These are phyloP conservation scores for Lathyrus oleraceus DNA, from an alignment of 306 rosid species.

Conservation along the genomic window DNA sequence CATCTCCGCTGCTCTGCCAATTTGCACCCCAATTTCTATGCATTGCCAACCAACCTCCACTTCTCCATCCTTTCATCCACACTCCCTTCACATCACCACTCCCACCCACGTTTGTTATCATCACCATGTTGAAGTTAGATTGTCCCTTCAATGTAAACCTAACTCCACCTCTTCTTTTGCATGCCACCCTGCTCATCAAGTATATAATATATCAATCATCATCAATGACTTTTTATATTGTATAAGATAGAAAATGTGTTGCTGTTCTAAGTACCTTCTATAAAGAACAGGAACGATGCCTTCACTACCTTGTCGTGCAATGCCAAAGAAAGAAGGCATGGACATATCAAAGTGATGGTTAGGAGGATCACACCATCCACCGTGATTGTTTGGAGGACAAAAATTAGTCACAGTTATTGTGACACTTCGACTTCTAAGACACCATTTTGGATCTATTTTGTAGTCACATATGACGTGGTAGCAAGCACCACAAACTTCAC, in stretches of 20 bases:
- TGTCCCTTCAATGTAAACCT: slow-evolving; percentile 79
- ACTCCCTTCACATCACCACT: slow-evolving; percentile 66
- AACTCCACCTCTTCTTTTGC: slow-evolving; percentile 82
- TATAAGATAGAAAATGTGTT: neutral
- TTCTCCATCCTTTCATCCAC: slow-evolving; percentile 61
- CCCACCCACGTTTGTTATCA: slow-evolving; percentile 81
- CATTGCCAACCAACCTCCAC: slow-evolving; percentile 61
- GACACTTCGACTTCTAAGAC: slow-evolving; percentile 50
- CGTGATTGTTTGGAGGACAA: slow-evolving; percentile 82
- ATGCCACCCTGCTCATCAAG: slow-evolving; percentile 48
- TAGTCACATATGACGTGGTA: slow-evolving; percentile 70
- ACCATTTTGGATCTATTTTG: slow-evolving; percentile 68
- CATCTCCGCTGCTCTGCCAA: slow-evolving; percentile 71
- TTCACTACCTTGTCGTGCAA: slow-evolving; percentile 80
- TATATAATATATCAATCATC: too few species aligned
- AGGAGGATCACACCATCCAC: slow-evolving; percentile 90
- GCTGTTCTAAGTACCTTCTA: slow-evolving; percentile 47
- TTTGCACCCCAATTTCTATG: slow-evolving; percentile 90
- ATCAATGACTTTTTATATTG: neutral
- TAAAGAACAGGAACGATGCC: slow-evolving; percentile 81
- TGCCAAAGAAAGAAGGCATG: slow-evolving; percentile 62
- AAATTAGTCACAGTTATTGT: slow-evolving; percentile 71
- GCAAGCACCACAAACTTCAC: slow-evolving; percentile 85
- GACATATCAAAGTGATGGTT: slow-evolving; percentile 88
- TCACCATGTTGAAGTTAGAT: slow-evolving; percentile 76